Base-by-base conservation (phyloP, 106 monocot genomes). In the Allium cepa region DNA sequence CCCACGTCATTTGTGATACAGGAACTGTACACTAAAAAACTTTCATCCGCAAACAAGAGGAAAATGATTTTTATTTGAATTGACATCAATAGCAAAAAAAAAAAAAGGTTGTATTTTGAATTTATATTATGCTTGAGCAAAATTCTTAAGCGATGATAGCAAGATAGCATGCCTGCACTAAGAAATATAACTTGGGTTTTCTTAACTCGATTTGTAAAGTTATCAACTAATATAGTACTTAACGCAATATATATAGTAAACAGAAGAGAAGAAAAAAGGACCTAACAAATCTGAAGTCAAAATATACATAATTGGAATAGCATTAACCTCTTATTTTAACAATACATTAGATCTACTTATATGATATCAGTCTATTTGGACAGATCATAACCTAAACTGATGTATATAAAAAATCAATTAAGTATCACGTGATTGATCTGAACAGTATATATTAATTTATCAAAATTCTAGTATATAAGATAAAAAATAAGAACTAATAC, bases 401-500 rank as follows among this genome's bases (percentile, higher is more conserved):
- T 15, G 18, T 36, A 36, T 36, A 65, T 65, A 49, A 49, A 64
- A 49, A 65, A 48, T 49, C 17, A 63, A 65, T 17, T 49, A 65
- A 48, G 1, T 17, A 65, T 65, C 49, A 65, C 22, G 48, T 65
- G 64, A 65, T 65, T 47, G 47, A 65, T 18, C 22, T 22, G 22
- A 22, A 22, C 22, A 22, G 22, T 22, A 22, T 22, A 22, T n/a
- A 65, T 65, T 49, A 65, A 48, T 65, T 65, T 49, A 49, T 48
- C 3, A 18, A 17, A 65, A 49, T 17, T 65, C 47, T 65, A 36
- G 36, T 15, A 49, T 10, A 26, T 9, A 65, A 49, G 64, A 65
- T 49, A 49, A 47, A 65, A 65, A 65, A 65, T 49, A 49, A 47
- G 49, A 65, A 65, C 64, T 65, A 65, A 17, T 65, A 17, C 49